Base-by-base conservation (phyloP, 306 rosid genomes). In the Casuarina equisetifolia region DNA sequence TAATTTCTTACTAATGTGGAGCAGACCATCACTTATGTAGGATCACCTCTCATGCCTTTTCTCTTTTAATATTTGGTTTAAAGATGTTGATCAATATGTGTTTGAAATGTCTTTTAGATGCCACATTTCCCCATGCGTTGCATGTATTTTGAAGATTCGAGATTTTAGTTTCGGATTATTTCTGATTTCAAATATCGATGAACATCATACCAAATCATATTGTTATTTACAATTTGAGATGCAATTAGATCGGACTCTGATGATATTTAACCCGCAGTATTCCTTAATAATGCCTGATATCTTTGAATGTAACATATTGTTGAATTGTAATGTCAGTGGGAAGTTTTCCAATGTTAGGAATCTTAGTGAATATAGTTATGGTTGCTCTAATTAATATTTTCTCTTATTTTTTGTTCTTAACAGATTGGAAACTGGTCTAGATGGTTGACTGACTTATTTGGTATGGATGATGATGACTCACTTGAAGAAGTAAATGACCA, bases 341-440 rank as follows among this genome's bases (percentile, higher is more conserved):
- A 50, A 80, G 25, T 74, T 76, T 25, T 20, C 80, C 20, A 69
- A 49, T 80, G 52, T 52, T 58, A 57, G 16, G 36, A 25, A 51
- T 40, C 15, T 59, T 12, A 39, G 20, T 35, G 54, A 17, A 72
- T 54, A 64, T 71, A 55, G 36, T 38, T 11, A 7, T 77, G 4
- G 63, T 38, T 5, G 8, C 32, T 57, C 61, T 39, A 25, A 62
- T 69, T 71, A 74, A 74, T 36, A 46, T 36, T 32, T 67, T 39
- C 74, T 74, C 62, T 80, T 74, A 43, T 82, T 84, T 62, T 74
- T 42, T 81, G 54, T 32, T 82, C 72, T 70, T 53, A 63, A 79
- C 82, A 95, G 99, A 91, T 95, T 81, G 99, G 99, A 72, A 92
- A 90, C 93, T 95, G 99, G 99, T 95, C 98, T 40, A 88, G 91